Evolutionary conservation across 495 filamentous ascomycete genomes (phyloP).

Genomic region (Hypomontagnella submonticulosa): DNA sequence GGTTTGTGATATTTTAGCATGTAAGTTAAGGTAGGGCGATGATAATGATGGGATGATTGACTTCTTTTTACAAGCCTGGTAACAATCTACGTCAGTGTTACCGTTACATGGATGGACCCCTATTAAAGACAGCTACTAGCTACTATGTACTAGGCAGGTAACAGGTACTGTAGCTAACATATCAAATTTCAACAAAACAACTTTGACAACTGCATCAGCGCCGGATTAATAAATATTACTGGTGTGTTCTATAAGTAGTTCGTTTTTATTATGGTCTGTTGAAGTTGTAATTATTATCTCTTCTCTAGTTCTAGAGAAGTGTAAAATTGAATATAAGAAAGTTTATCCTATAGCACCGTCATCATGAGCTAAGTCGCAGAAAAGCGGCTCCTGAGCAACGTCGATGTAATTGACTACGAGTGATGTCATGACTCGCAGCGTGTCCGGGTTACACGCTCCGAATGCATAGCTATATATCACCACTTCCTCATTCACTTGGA

Average conservation of each 20-base stretch:
- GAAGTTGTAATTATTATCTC: background rate
- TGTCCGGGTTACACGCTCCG: conserved; percentile 19
- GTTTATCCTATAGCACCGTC: conserved; percentile 24
- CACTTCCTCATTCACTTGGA: conserved; percentile 2
- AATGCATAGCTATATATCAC: conserved; percentile 16
- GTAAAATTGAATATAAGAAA: conserved; percentile 11
- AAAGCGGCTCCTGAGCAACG: conserved; percentile 36
- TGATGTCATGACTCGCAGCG: conserved; percentile 41
- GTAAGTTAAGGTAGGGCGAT: too few relatives aligned
- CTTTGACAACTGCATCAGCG: too few relatives aligned
- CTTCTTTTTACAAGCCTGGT: too few relatives aligned
- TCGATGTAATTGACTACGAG: conserved; percentile 33
- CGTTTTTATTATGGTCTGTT: background rate
- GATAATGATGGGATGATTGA: too few relatives aligned
- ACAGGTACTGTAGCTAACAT: too few relatives aligned
- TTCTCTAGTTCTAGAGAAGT: background rate
- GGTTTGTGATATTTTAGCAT: background rate
- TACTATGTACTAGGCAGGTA: too few relatives aligned
- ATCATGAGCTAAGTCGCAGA: conserved; percentile 26
- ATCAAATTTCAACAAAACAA: too few relatives aligned
- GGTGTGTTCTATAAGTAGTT: too few relatives aligned
- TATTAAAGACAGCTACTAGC: too few relatives aligned
- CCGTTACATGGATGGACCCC: too few relatives aligned
- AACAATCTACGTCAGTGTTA: too few relatives aligned
- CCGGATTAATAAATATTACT: too few relatives aligned